Evolutionary conservation across 345 rosid species (phyloP).

Genomic region (Gossypium mustelinum): DNA sequence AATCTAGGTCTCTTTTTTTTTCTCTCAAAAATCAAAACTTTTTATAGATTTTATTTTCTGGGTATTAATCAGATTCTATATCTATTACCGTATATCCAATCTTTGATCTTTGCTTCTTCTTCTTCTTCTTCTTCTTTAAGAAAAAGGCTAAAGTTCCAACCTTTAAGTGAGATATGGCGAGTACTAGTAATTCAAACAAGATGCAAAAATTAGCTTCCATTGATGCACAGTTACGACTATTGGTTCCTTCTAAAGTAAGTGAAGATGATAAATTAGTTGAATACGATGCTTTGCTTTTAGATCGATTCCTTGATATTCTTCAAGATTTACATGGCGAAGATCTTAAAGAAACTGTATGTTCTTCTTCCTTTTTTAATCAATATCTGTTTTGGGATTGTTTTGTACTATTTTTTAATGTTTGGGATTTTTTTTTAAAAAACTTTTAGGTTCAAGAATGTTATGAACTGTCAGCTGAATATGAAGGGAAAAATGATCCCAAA

Average conservation of each 20-base stretch:
- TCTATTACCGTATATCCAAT: neutral
- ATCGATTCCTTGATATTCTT: constrained; percentile 96
- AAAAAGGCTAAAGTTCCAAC: neutral
- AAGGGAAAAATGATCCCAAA: constrained; percentile 64
- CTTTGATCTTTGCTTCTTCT: neutral
- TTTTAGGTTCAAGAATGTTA: constrained; percentile 90
- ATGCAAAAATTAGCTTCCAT: constrained; percentile 90
- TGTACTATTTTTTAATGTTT: neutral
- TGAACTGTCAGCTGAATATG: constrained; percentile 93
- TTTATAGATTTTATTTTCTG: constrained; percentile 6
- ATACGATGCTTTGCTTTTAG: constrained; percentile 91
- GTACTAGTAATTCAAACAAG: constrained; percentile 33
- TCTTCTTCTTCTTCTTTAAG: neutral
- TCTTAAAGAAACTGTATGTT: constrained; percentile 79
- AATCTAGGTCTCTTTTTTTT: neutral
- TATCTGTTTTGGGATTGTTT: neutral
- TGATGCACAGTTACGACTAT: constrained; percentile 84
- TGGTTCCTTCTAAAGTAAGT: constrained; percentile 79
- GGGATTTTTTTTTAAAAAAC: neutral
- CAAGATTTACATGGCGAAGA: constrained; percentile 94
- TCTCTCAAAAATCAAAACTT: neutral
- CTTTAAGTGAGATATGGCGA: constrained; percentile 31
- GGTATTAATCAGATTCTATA: constrained; percentile 19
- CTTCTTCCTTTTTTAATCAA: neutral
- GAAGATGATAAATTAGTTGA: constrained; percentile 96